A percentile compares a stretch with the other conserved stretches of the same genome.
phyloP scores from a whole-genome alignment of 352 stramenopile genomes.

The Phytophthora cactorum region DNA sequence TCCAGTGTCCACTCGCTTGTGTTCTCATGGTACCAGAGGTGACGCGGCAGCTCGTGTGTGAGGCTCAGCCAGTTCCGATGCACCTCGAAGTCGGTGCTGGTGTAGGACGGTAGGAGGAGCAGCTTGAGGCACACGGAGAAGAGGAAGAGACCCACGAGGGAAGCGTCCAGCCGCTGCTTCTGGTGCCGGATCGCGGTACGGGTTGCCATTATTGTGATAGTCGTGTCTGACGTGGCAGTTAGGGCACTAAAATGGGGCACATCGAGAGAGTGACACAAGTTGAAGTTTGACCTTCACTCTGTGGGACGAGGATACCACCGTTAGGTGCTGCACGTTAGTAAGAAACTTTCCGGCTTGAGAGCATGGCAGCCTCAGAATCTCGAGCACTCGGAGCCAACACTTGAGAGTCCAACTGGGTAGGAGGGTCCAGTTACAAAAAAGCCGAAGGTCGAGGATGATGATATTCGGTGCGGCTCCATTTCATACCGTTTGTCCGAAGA shows the following conservation, averaged over 20 bases:
- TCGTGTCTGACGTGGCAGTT: neutral
- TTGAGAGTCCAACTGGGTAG: no score
- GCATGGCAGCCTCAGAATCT: neutral
- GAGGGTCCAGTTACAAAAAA: no score
- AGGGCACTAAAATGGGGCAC: neutral
- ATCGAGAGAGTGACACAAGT: neutral
- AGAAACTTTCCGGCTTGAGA: no score
- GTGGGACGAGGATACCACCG: neutral
- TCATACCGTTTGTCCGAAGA: no score
- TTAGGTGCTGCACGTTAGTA: no score
- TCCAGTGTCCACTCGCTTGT: conserved; percentile 98
- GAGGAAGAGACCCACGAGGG: conserved; percentile 54
- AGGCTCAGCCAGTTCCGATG: conserved; percentile 99
- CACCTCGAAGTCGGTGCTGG: conserved; percentile 98
- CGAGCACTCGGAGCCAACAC: neutral
- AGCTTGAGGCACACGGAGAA: conserved; percentile 81
- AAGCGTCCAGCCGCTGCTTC: conserved; percentile 42
- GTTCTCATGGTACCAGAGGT: conserved; percentile 95
- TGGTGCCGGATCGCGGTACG: conserved; percentile 13
- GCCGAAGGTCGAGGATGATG: no score
- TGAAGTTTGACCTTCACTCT: conserved; percentile 2
- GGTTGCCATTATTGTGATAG: conserved; percentile 14
- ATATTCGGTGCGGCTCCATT: no score
- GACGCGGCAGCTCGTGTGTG: conserved; percentile 88
- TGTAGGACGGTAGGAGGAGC: conserved; percentile 93